phyloP scores from a whole-genome alignment of 202 grass and related monocot genomes.

The Setaria italica region DNA sequence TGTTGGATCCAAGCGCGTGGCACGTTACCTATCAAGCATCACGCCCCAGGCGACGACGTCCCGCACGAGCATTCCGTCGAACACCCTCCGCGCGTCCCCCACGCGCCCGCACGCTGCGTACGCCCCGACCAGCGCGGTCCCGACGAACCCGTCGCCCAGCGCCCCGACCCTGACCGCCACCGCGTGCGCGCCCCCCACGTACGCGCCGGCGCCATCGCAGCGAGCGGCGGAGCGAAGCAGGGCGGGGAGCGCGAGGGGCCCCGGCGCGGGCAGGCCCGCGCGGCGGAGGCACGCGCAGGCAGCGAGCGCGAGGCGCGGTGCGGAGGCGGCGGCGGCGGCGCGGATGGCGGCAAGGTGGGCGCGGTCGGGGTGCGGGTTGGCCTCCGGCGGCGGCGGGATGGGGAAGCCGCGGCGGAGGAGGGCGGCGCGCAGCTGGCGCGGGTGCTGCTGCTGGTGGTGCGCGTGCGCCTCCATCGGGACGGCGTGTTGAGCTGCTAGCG shows the following conservation, averaged over 20 bases:
- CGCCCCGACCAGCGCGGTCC: conserved; percentile 60
- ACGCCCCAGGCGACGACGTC: conserved; percentile 79
- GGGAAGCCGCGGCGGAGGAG: conserved; percentile 64
- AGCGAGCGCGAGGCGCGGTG: conserved; percentile 39
- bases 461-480: conserved; percentile 41
- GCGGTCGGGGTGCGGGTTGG: conserved; percentile 45
- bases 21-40: conserved; percentile 71
- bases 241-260: conserved; percentile 58
- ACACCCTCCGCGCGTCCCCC: conserved; percentile 55
- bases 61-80: conserved; percentile 59
- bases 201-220: not conserved
- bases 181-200: conserved; percentile 49
- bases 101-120: conserved; percentile 34
- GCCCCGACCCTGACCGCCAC: conserved; percentile 47
- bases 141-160: conserved; percentile 63
- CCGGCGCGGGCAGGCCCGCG: conserved; percentile 51
- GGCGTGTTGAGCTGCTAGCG: not conserved
- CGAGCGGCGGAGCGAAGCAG: conserved; percentile 54
- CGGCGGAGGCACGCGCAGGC: conserved; percentile 58
- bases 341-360: conserved; percentile 43
- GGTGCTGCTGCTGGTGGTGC: conserved; percentile 43
- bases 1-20: no score
- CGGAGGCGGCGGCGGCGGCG: not conserved
- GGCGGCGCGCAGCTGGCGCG: conserved; percentile 68
- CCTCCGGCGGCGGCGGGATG: conserved; percentile 11